Conservation (phyloP, 1,284 basidiomycete species). For the Bondarzewia mesenterica region DNA sequence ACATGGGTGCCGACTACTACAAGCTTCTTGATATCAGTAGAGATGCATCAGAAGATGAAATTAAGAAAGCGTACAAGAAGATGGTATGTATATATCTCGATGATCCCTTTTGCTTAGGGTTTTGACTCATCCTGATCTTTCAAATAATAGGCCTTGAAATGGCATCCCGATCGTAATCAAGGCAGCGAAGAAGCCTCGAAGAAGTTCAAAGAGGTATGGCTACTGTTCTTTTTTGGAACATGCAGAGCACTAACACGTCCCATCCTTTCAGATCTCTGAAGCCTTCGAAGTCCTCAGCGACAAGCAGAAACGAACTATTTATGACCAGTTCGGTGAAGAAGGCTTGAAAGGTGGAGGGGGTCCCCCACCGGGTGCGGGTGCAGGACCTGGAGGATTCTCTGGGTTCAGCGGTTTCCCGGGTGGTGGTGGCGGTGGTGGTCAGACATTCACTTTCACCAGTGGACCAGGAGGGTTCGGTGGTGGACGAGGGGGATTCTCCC, state of each 20-base stretch:
- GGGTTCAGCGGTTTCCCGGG: constrained; percentile 47
- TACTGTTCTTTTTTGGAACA: not conserved
- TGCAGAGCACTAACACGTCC: not conserved
- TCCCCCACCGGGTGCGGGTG: constrained; percentile 28
- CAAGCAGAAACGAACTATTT: constrained; percentile 87
- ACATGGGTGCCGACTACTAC: constrained; percentile 81
- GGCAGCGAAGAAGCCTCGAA: constrained; percentile 78
- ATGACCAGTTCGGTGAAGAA: constrained; percentile 95
- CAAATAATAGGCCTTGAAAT: constrained; percentile 43
- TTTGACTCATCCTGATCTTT: constrained; percentile 1
- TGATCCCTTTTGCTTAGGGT: not conserved
- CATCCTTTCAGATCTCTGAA: constrained; percentile 67
- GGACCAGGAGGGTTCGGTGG: constrained; percentile 33
- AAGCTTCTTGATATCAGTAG: constrained; percentile 69
- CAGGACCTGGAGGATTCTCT: constrained; percentile 19
- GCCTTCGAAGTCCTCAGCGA: constrained; percentile 96
- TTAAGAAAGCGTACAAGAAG: constrained; percentile 51
- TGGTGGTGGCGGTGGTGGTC: constrained; percentile 35
- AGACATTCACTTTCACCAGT: constrained; percentile 56
- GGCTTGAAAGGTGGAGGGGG: constrained; percentile 75
- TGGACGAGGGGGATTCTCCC: constrained; percentile 49
- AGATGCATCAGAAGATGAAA: constrained; percentile 59
- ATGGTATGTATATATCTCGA: constrained; percentile 31
- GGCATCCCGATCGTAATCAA: constrained; percentile 72
- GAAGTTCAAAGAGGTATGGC: constrained; percentile 85